These are phyloP conservation scores for Mortierella sp. DNA, from an alignment of 371 early-diverging fungal species.

Conservation along the genomic window DNA sequence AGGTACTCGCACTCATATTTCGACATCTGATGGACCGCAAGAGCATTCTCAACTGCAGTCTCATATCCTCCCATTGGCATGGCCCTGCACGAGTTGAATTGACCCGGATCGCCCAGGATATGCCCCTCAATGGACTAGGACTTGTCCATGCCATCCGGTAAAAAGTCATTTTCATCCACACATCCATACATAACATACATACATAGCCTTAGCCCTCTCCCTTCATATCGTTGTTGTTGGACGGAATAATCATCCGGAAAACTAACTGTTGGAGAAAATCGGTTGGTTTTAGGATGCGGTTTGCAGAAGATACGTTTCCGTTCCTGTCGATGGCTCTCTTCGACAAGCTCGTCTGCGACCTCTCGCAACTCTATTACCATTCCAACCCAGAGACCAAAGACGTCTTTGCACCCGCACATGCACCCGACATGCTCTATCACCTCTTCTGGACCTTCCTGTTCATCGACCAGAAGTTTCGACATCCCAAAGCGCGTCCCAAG, in stretches of 20 bases:
- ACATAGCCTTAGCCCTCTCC: not conserved
- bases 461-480: slow-evolving; percentile 54
- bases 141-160: slow-evolving; percentile 52
- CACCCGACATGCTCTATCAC: slow-evolving; percentile 47
- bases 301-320: slow-evolving; percentile 40
- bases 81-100: slow-evolving; percentile 39
- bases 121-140: slow-evolving; percentile 42
- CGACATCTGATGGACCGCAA: slow-evolving; percentile 45
- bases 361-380: slow-evolving; percentile 47
- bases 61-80: slow-evolving; percentile 43
- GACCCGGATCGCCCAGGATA: slow-evolving; percentile 29
- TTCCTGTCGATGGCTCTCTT: slow-evolving; percentile 41
- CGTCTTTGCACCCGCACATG: slow-evolving; percentile 40
- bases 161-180: not conserved
- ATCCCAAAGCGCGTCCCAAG: slow-evolving; percentile 39
- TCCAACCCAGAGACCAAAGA: slow-evolving; percentile 54
- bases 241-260: slow-evolving; percentile 4
- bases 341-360: slow-evolving; percentile 49
- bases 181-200: not conserved
- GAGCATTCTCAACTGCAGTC: slow-evolving; percentile 48
- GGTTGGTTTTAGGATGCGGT: slow-evolving; percentile 33
- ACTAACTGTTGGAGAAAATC: not conserved
- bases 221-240: no score
- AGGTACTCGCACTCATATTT: slow-evolving; percentile 35
- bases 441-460: slow-evolving; percentile 57